A percentile compares a stretch with the other conserved stretches of the same genome.
Conservation (phyloP, 2,329 filamentous ascomycete species). For the Daldinia sp. region DNA sequence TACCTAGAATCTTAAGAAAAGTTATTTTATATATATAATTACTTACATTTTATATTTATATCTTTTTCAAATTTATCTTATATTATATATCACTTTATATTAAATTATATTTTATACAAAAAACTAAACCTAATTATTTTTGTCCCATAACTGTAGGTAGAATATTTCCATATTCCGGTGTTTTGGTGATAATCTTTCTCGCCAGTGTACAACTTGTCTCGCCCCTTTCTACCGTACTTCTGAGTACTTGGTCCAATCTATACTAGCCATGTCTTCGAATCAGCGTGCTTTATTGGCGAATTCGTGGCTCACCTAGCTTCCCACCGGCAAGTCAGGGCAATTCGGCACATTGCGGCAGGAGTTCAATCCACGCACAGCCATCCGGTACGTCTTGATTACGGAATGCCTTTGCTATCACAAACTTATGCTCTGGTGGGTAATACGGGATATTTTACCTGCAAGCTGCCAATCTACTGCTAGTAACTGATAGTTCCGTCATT, state of each 20-base stretch:
- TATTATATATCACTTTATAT: no score
- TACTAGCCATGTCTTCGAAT: slow-evolving; percentile 51
- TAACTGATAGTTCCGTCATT: slow-evolving; percentile 45
- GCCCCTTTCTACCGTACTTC: not conserved
- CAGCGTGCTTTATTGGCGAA: slow-evolving; percentile 51
- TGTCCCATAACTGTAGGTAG: no score
- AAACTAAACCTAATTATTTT: no score
- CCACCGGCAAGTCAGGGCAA: slow-evolving; percentile 49
- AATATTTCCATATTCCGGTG: no score
- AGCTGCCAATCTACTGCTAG: slow-evolving; percentile 49
- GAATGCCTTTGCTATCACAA: slow-evolving; percentile 52
- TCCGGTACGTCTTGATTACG: slow-evolving; percentile 45
- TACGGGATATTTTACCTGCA: slow-evolving; percentile 55
- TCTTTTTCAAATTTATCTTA: no score
- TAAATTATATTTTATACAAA: no score
- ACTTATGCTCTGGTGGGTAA: slow-evolving; percentile 48
- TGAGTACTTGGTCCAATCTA: slow-evolving; percentile 42
- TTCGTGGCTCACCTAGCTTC: slow-evolving; percentile 51
- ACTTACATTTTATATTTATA: no score
- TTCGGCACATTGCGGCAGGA: slow-evolving; percentile 55
- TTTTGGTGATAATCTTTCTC: no score
- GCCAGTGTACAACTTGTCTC: no score
- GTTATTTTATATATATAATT: no score
- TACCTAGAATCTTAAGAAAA: no score
- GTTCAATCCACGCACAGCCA: slow-evolving; percentile 53